Evolutionary conservation across 2,329 filamentous ascomycete genomes (phyloP).

Genomic region (Penicillium sp.): DNA sequence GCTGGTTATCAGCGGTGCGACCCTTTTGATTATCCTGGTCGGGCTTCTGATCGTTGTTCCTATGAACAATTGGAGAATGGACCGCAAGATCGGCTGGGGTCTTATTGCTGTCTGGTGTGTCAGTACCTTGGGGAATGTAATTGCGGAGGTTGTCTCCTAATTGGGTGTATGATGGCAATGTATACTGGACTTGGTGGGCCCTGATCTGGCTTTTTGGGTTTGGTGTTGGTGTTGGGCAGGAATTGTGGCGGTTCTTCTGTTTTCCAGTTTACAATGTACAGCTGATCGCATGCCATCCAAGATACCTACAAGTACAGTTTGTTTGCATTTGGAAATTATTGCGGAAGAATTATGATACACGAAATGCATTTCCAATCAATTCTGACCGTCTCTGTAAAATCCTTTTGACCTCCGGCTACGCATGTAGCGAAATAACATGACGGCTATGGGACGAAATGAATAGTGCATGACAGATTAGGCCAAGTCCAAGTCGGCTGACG

Average conservation of each 20-base stretch:
- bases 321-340: background rate
- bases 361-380: background rate
- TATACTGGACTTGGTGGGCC: background rate
- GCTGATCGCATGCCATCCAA: background rate
- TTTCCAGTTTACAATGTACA: background rate
- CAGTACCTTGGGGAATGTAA: constrained; percentile 77
- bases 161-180: background rate
- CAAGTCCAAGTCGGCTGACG: too few species aligned
- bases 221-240: background rate
- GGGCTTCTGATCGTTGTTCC: constrained; percentile 79
- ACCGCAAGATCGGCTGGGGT: constrained; percentile 74
- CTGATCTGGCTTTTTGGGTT: background rate
- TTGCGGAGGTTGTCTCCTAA: constrained; percentile 63
- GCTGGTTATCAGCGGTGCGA: constrained; percentile 79
- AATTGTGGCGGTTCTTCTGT: background rate
- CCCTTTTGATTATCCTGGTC: constrained; percentile 75
- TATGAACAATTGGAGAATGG: constrained; percentile 82
- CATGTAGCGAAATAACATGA: too few species aligned
- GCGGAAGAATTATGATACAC: background rate
- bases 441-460: too few species aligned
- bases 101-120: constrained; percentile 77
- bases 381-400: too few species aligned
- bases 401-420: too few species aligned
- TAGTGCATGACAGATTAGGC: too few species aligned
- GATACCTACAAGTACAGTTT: background rate